Evolutionary conservation across 2,329 filamentous ascomycete species (phyloP).

Genomic region (Dissoconium aciculare): DNA sequence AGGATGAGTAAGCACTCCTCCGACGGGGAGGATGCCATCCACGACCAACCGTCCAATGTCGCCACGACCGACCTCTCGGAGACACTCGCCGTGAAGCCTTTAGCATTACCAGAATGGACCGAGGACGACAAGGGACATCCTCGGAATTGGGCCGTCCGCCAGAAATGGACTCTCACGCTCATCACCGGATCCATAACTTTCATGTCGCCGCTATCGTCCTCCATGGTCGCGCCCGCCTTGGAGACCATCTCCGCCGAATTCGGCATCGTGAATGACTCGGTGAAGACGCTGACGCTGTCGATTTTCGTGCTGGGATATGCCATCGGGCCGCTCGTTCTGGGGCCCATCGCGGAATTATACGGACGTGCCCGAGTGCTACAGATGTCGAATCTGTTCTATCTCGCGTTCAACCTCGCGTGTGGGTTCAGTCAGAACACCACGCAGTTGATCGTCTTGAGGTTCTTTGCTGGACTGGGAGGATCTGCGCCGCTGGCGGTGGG

Average conservation of each 20-base stretch:
- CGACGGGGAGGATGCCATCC: no score
- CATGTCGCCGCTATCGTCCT: constrained; percentile 21
- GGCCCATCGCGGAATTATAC: constrained; percentile 17
- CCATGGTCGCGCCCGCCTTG: constrained; percentile 21
- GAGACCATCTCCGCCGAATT: constrained; percentile 15
- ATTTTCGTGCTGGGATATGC: constrained; percentile 22
- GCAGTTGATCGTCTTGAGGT: constrained; percentile 16
- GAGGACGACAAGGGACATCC: no score
- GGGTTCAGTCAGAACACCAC: constrained; percentile 16
- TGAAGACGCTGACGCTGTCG: constrained; percentile 17
- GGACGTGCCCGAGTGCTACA: no score
- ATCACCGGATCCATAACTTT: constrained; percentile 22
- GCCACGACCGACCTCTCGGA: no score
- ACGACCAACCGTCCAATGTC: no score
- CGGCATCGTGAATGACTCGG: constrained; percentile 12
- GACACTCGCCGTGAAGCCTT: no score
- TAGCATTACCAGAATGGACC: no score
- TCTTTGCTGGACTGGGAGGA: constrained; percentile 18
- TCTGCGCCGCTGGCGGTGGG: constrained; percentile 19
- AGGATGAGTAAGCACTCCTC: no score
- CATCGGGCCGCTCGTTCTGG: constrained; percentile 19
- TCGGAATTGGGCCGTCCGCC: no score
- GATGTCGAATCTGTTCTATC: constrained; percentile 18
- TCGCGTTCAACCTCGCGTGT: constrained; percentile 19
- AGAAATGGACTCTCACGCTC: no score